Conservation (phyloP, 2,329 filamentous ascomycete species). For the Trichoderma sp. region DNA sequence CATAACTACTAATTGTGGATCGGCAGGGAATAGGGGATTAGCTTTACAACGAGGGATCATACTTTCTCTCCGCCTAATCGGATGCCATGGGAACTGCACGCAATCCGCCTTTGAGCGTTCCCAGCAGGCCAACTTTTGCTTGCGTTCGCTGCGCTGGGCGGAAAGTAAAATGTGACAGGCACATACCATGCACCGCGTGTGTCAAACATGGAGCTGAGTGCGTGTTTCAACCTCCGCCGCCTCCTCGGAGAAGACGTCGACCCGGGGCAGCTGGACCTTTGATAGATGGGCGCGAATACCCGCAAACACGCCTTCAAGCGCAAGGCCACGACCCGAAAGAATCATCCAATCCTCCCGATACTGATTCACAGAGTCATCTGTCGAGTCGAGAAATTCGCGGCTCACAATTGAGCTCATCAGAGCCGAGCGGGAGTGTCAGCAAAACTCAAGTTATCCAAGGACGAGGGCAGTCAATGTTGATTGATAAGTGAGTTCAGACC, state of each 20-base stretch:
- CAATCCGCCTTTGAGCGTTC: background rate
- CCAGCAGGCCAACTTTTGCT: background rate
- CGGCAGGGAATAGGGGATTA: background rate
- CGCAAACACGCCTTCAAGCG: background rate
- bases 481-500: slow-evolving; percentile 4
- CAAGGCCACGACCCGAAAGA: background rate
- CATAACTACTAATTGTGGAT: background rate
- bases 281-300: background rate
- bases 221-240: slow-evolving; percentile 1
- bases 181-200: slow-evolving; percentile 2
- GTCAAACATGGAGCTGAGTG: background rate
- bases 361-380: background rate
- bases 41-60: background rate
- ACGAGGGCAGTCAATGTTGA: slow-evolving; percentile 7
- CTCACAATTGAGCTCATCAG: background rate
- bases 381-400: background rate
- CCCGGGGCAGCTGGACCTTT: background rate
- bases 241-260: background rate
- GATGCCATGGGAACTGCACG: background rate
- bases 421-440: slow-evolving; percentile 4
- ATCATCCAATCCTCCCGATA: background rate
- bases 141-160: background rate
- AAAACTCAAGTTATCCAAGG: slow-evolving; percentile 4
- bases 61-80: background rate
- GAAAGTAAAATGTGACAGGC: background rate